Evolutionary conservation across 1,284 basidiomycete species (phyloP), one percentile per base, ranked within the genome.

Genomic region (Tremellales sp.): DNA sequence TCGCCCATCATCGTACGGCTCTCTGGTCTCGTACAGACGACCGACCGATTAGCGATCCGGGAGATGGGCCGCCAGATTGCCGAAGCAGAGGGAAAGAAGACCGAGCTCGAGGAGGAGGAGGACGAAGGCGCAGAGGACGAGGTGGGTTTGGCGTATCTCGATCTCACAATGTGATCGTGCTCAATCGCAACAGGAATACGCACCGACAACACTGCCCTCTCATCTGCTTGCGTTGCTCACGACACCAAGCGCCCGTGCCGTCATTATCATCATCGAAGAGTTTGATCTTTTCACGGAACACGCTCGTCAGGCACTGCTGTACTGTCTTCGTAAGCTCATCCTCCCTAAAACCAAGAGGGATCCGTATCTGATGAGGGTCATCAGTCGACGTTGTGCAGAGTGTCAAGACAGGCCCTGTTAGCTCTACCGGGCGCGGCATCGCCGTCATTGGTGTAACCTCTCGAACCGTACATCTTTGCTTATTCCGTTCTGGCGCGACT

Each of bases 261-360:
- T 87, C 0, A 71, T 97, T 40, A 77, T 97, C 37, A 70, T 95
- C 38, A 77, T 97, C 1, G 92, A 97, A 60, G 84, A 84, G 9
- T 92, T 95, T 66, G 93, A 97, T 65, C 77, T 91, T 19, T 97
- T 95, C 67, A 85, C 89, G 1, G 78, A 84, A 35, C 90, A 94
- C 71, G 81, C 89, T 37, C 80, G 92, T 38, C 88, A 95, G 64
- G 84, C 88, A 1, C 72, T 94, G 6, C 78, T 94, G 3, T 94
- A 94, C 62, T 93, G 89, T 60, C 79, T 93, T n/a, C 77, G 92
- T 54, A 84, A 89, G 87, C 7, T 33, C 84, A 87, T 56, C 82
- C 79, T 45, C 84, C 82, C 24, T 25, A 18, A 8, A 36, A 36
- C 34, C 34, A 8, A 18, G 8, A 18, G n/a, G n/a, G n/a, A n/a